Base-by-base conservation (phyloP, 176 grass and related monocot species). In the Aegilops tauschii region DNA sequence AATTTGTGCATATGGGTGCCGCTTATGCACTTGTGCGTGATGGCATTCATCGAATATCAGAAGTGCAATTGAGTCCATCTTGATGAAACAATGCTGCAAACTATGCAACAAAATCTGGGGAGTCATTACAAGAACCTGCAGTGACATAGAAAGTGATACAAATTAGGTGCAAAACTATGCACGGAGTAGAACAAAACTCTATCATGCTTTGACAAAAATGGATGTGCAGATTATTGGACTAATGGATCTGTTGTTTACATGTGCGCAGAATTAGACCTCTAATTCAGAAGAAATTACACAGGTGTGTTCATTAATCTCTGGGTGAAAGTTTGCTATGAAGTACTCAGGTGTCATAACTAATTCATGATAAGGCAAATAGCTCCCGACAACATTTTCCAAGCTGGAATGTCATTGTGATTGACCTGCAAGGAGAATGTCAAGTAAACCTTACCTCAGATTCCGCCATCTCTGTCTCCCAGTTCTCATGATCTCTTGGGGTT, bases 11-110 rank as follows among this genome's bases (percentile, higher is more conserved):
- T 98, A 98, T 72, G 93, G 90, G 66, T 98, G 96, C 45, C 93
- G 90, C 45, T 64, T 94, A 78, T 79, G 88, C 14, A 84, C 61
- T 92, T 98, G 93, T 56, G 96, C 96, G 44, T 98, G 96, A 92
- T 98, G 96, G 62, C 93, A 95, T 82, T 98, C 96, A 39, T 98
- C 96, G 66, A 98, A 92, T 91, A 98, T 95, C 61, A 98, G 34
- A 87, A 98, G 90, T 81, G 90, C 90, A 86, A 98, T 82, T 47
- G 71, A 86, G 32, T 80, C 68, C 93, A 98, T 98, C 78, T 69
- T 94, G 78, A 98, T 95, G 76, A 92, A 95, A 86, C 96, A 98
- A 94, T 98, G 96, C 28, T 25, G 62, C 86, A 98, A 92, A 88
- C 82, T 94, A 73, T 94, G 82, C 52, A 98, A 84, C 18, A 98